Evolutionary conservation across 2,329 filamentous ascomycete species (phyloP).

Genomic region (Macroventuria anomochaeta): DNA sequence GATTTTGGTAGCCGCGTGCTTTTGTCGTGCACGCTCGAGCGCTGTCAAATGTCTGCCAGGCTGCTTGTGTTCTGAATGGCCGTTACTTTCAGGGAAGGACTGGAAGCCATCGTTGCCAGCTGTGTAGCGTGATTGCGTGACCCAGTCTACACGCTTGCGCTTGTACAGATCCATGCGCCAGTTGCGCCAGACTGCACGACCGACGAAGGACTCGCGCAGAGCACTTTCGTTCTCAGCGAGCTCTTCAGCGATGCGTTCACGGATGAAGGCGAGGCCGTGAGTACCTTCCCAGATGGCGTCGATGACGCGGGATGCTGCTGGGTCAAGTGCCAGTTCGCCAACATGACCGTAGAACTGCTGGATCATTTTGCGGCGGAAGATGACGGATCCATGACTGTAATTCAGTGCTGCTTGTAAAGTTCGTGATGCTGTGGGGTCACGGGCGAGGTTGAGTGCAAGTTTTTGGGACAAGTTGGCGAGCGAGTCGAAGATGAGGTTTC

Average conservation of each 20-base stretch:
- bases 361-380: conserved; percentile 68
- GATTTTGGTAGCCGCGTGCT: conserved; percentile 58
- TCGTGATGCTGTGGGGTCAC: conserved; percentile 63
- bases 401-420: conserved; percentile 69
- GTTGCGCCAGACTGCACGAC: conserved; percentile 74
- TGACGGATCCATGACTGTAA: conserved; percentile 59
- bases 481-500: conserved; percentile 72
- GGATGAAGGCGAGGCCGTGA: conserved; percentile 68
- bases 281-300: conserved; percentile 71
- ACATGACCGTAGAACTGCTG: conserved; percentile 68
- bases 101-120: conserved; percentile 60
- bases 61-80: conserved; percentile 32
- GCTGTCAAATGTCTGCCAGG: conserved; percentile 41
- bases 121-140: conserved; percentile 62
- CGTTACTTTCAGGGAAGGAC: conserved; percentile 54
- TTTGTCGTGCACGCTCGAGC: conserved; percentile 64
- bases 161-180: conserved; percentile 78
- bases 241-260: conserved; percentile 70
- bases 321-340: conserved; percentile 65
- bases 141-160: conserved; percentile 68
- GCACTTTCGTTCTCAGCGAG: conserved; percentile 64
- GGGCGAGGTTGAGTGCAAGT: conserved; percentile 67
- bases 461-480: conserved; percentile 59
- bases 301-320: conserved; percentile 70
- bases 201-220: conserved; percentile 69